A percentile compares a stretch with the other conserved stretches of the same genome.
Evolutionary conservation across 257 asterid genomes (phyloP).

Genomic region (Nicotiana knightiana): DNA sequence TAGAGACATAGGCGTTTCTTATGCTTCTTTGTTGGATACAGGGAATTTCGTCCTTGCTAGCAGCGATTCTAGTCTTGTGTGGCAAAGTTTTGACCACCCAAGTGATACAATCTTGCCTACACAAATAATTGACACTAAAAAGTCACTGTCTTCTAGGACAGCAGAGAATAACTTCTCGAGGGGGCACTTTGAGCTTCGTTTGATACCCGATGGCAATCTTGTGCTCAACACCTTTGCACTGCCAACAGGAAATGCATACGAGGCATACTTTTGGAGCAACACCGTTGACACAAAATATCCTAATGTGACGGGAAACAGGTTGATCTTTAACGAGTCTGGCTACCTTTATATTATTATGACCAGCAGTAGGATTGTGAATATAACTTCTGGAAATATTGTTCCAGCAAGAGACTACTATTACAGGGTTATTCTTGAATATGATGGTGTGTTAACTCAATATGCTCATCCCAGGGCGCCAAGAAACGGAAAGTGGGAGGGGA

Average conservation of each 20-base stretch:
- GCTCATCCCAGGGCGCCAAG: conserved; percentile 1
- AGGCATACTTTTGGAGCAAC: conserved; percentile 25
- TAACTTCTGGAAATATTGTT: not conserved
- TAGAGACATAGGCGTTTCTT: not conserved
- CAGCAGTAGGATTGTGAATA: conserved; percentile 19
- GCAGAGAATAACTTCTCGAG: conserved; percentile 20
- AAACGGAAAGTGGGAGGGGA: conserved; percentile 7
- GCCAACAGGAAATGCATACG: not conserved
- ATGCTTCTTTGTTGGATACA: conserved; percentile 38
- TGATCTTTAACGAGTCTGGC: conserved; percentile 8
- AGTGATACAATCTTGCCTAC: conserved; percentile 39
- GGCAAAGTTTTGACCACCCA: conserved; percentile 55
- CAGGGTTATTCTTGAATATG: conserved; percentile 3
- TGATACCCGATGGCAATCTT: conserved; percentile 47
- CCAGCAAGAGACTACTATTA: conserved; percentile 4
- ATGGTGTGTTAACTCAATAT: conserved; percentile 6
- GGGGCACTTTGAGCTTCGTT: conserved; percentile 28
- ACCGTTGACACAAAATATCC: not conserved
- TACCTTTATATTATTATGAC: not conserved
- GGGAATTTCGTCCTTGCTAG: conserved; percentile 36
- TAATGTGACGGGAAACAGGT: not conserved
- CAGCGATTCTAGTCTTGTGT: not conserved
- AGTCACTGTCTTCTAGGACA: conserved; percentile 32
- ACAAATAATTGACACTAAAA: conserved; percentile 19
- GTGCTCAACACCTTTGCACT: conserved; percentile 28